Base-by-base conservation (phyloP, 129 eudicot species). In the Chrysanthemum makinoi region DNA sequence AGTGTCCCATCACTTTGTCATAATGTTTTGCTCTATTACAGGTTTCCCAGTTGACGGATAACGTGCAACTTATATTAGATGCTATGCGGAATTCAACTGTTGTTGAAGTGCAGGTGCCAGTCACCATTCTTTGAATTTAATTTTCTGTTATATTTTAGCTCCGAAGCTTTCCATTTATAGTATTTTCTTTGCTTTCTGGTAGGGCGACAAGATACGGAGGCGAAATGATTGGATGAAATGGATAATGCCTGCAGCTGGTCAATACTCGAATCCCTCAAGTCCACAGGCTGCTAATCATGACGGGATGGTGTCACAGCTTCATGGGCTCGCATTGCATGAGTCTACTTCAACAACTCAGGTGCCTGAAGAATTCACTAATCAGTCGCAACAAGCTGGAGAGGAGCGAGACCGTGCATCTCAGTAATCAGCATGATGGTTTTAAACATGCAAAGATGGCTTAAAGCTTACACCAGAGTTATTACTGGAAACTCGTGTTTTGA, bases 61-160 rank as follows among this genome's bases (percentile, higher is more conserved):
- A 81, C 20, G 75, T 79, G 49, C 83, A 77, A 18, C 85, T 83
- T 26, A 85, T 88, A 65, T 26, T 85, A 73, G 88, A 85, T 48
- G 83, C 82, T 61, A 65, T 88, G 68, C 78, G 81, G 62, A 33
- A 70, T 74, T 88, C 95, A 15, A 73, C 58, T 64, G 74, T 71
- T 54, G 87, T 88, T 69, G 95, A 88, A 85, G 85, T 80, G 54
- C 90, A 88, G 86, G 95, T 88, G 30, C 14, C 10, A 44, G 47
- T 0, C 18, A 2, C 7, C 43, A 61, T 4, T 61, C 47, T 61
- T 6, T 6, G 6, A 28, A 16, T 61, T 28, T 1, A 61, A 11
- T 10, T 5, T 74, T 35, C 0, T 11, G 0, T 22, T 24, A 26
- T 69, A 16, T 4, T 47, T 47, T 24, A 50, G 13, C 57, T 47